Evolutionary conservation across 2,329 filamentous ascomycete species (phyloP), one percentile per base, ranked within the genome.

Genomic region (Xylariaceae sp.): DNA sequence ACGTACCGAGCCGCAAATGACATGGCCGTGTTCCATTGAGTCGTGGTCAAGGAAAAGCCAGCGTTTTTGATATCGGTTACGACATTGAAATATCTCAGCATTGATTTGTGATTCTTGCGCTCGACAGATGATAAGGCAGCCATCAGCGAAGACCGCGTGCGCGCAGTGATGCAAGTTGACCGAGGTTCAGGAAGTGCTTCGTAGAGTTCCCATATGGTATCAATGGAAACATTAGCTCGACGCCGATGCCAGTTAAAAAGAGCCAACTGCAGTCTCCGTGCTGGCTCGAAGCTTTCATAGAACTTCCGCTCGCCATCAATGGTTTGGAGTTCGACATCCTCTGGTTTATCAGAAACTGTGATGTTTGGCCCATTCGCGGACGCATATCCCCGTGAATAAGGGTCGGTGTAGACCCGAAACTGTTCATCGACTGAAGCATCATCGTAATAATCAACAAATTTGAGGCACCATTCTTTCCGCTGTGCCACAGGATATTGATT

Each of bases 1-100:
- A 86, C 83, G 62, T 88, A 90, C 53, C 86, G 84, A 36, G 86
- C 86, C 9, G 88, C 87, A 64, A 95, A 87, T 18, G 87, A 80
- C 48, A 96, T 83, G 36, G 91, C 92, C 37, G 83, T 84, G 57
- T 89, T 96, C 92, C 92, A 99, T 66, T 96, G 84, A 0, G 76
- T 72, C 5, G 72, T 74, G 0, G 77, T 80, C 51, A 97, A 74
- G 0, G 85, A 80, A 42, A 95, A 81, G 1, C 84, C 81, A n/a
- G 84, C 80, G 49, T 78, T 78, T 63, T 89, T 87, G 73, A 95
- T 86, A 64, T 99, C 92, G 58, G 92, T 85, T 16, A 97, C 78
- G 21, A 96, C 75, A 5, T 85, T 83, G 58, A 96, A 86, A 71
- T 92, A 97, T 51, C 89, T 86, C 63, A 88, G 76, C 87, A 91